A percentile compares a stretch with the other conserved stretches of the same genome.
Conservation (phyloP, 768 basidiomycete genomes). For the Naganishia friedmannii region DNA sequence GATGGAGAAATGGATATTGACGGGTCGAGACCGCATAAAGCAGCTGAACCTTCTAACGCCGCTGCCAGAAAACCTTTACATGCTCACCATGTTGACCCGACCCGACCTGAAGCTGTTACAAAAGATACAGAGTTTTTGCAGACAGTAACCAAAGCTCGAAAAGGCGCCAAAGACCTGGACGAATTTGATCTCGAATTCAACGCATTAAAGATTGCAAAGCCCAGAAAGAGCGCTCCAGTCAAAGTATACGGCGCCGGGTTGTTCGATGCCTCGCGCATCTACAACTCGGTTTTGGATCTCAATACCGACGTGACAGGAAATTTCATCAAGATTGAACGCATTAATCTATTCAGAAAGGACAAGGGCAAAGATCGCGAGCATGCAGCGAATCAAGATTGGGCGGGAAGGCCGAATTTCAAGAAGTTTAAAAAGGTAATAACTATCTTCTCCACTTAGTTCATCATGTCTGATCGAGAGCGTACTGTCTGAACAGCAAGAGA, state of each 20-base stretch:
- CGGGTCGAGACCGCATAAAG: neutral
- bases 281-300: constrained; percentile 41
- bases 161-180: constrained; percentile 44
- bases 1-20: neutral
- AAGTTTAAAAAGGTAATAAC: constrained; percentile 51
- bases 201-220: constrained; percentile 44
- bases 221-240: constrained; percentile 27
- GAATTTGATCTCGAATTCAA: constrained; percentile 51
- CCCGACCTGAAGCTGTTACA: constrained; percentile 20
- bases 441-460: no score
- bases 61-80: constrained; percentile 17
- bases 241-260: constrained; percentile 15
- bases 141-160: constrained; percentile 42
- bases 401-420: constrained; percentile 49
- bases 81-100: constrained; percentile 18
- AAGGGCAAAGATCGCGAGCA: constrained; percentile 16
- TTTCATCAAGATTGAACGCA: constrained; percentile 48
- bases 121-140: constrained; percentile 46
- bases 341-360: constrained; percentile 49
- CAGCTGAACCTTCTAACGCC: neutral
- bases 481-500: constrained; percentile 14
- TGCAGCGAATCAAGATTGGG: constrained; percentile 16
- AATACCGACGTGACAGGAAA: constrained; percentile 48
- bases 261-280: constrained; percentile 29
- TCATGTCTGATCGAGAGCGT: neutral